Evolutionary conservation across 257 asterid species (phyloP).

Genomic region (Solanum appendiculatum): DNA sequence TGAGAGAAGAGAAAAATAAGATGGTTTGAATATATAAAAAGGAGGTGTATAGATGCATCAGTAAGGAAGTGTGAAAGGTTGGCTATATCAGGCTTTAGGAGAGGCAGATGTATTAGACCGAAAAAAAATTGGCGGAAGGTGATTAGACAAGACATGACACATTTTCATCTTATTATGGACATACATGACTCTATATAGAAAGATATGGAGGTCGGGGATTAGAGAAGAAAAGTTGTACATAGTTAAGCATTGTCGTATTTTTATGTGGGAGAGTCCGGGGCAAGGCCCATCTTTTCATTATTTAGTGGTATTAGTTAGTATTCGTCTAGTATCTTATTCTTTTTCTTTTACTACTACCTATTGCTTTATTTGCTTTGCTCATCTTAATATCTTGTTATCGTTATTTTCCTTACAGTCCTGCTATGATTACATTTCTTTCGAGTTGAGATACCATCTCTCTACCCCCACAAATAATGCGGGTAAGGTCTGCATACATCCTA

Average conservation of each 20-base stretch:
- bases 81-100: not conserved
- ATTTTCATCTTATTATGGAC: not conserved
- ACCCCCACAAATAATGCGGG: not conserved
- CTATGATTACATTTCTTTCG: not conserved
- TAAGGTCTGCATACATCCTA: not conserved
- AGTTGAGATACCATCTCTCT: rapidly evolving
- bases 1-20: not conserved
- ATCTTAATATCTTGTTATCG: not conserved
- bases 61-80: not conserved
- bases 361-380: not conserved
- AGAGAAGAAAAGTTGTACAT: not conserved
- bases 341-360: not conserved
- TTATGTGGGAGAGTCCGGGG: not conserved
- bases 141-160: not conserved
- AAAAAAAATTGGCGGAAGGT: not conserved
- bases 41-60: not conserved
- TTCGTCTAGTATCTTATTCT: not conserved
- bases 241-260: not conserved
- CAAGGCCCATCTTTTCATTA: not conserved
- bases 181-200: not conserved
- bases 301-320: not conserved
- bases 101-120: not conserved
- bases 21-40: not conserved
- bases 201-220: rapidly evolving
- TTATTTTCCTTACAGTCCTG: not conserved